Evolutionary conservation across 1,139 yeast genomes (phyloP), one percentile per base, ranked within the genome.

Genomic region (Taphrina pruni): DNA sequence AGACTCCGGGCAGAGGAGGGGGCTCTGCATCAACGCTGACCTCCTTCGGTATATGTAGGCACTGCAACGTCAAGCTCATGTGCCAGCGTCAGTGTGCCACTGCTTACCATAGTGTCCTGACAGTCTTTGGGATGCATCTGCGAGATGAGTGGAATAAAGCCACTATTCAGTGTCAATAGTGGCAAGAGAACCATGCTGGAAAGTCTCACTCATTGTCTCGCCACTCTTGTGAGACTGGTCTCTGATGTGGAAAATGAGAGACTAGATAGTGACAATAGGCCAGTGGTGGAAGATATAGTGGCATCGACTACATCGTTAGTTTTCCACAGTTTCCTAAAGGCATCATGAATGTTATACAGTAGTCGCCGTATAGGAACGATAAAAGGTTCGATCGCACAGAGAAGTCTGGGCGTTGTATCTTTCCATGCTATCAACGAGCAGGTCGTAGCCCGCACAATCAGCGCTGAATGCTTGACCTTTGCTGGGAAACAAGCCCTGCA

Each of bases 221-320:
- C 67, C 67, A 64, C 8, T 56, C 67, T 14, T 20, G 43, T 12
- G 48, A 52, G 7, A 26, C 39, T 6, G 38, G 43, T 14, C 36
- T 35, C 3, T n/a, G 45, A 14, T 55, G 61, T 35, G 60, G 36
- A 38, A 12, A 21, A 20, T 43, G 48, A 8, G 67, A 46, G 12
- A 64, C 61, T 14, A 64, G 67, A 32, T 57, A 64, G 26, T 64
- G 67, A 48, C 67, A 64, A 32, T 43, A 56, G 2, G 61, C 67
- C 8, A 64, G 36, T 17, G 67, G 67, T 14, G 67, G 67, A 6
- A 64, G 52, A 12, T 43, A 50, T 12, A 64, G 35, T 0, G 67
- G 67, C 6, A 57, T 56, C 35, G 38, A 14, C 62, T 58, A 32
- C 32, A 26, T 26, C 32, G 32, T 26, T 26, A 26, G 32, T 26